Percentiles rank a stretch among this genome's conserved stretches.
These are phyloP conservation scores for Rhodotorula mucilaginosa DNA, from an alignment of 1,284 basidiomycete species.

Conservation along the genomic window DNA sequence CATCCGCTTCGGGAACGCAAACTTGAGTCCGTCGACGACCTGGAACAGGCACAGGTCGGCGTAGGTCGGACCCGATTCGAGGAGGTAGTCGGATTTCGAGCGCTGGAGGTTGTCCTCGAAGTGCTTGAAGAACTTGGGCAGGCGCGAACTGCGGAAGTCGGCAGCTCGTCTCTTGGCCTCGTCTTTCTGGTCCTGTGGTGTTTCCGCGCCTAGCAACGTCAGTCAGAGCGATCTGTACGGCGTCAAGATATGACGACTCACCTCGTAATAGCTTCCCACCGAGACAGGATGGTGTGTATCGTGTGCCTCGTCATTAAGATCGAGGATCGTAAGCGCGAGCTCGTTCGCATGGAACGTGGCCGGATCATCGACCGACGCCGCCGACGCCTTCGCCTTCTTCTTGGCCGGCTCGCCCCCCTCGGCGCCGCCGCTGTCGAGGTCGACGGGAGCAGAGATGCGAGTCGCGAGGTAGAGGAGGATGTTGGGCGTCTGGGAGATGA, in stretches of 20 bases:
- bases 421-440: constrained; percentile 31
- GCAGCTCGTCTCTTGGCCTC: constrained; percentile 49
- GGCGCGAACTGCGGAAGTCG: constrained; percentile 52
- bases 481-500: constrained; percentile 45
- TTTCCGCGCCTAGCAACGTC: background rate
- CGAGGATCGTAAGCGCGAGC: constrained; percentile 53
- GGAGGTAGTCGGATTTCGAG: constrained; percentile 46
- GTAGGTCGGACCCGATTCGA: constrained; percentile 52
- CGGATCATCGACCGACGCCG: constrained; percentile 53
- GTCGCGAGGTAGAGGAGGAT: constrained; percentile 46
- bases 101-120: constrained; percentile 51
- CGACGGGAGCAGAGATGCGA: constrained; percentile 52
- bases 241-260: background rate
- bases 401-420: constrained; percentile 20
- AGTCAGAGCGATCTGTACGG: background rate
- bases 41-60: constrained; percentile 58
- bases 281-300: constrained; percentile 53
- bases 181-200: constrained; percentile 52
- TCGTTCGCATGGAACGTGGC: constrained; percentile 49
- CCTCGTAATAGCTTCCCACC: constrained; percentile 53
- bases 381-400: constrained; percentile 51
- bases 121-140: constrained; percentile 56
- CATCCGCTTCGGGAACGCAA: constrained; percentile 56
- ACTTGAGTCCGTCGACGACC: constrained; percentile 50
- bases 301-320: constrained; percentile 52